Conservation (phyloP, 306 rosid genomes). For the Castanea mollissima region DNA sequence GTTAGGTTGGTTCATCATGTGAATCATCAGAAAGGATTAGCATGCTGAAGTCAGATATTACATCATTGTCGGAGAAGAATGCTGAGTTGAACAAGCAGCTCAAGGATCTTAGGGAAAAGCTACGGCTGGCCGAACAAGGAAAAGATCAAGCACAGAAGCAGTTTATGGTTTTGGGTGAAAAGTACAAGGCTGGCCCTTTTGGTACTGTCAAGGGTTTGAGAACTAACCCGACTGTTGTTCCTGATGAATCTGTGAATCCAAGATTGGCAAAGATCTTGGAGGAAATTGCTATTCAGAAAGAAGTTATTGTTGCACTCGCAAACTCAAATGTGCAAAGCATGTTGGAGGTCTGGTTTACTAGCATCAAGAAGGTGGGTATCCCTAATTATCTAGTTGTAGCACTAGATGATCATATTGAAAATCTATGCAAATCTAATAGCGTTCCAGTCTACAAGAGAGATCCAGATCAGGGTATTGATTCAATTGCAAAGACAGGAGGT, state of each 20-base stretch:
- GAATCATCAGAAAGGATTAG: slow-evolving; percentile 50
- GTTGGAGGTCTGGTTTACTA: slow-evolving; percentile 74
- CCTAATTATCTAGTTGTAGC: slow-evolving; percentile 76
- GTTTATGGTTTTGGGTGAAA: slow-evolving; percentile 54
- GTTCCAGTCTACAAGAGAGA: slow-evolving; percentile 82
- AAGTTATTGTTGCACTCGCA: slow-evolving; percentile 73
- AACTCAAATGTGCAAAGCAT: slow-evolving; percentile 70
- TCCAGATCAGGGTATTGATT: slow-evolving; percentile 67
- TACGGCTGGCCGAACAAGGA: slow-evolving; percentile 65
- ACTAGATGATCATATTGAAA: slow-evolving; percentile 61
- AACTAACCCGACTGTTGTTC: slow-evolving; percentile 68
- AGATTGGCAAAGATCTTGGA: slow-evolving; percentile 70
- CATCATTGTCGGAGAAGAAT: slow-evolving; percentile 47
- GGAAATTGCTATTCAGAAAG: slow-evolving; percentile 63
- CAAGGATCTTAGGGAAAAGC: slow-evolving; percentile 48
- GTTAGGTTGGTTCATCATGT: slow-evolving; percentile 48
- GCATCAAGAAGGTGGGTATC: slow-evolving; percentile 71
- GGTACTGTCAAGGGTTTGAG: slow-evolving; percentile 83
- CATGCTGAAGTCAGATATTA: slow-evolving; percentile 49
- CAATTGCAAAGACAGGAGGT: slow-evolving; percentile 55
- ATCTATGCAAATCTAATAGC: slow-evolving; percentile 62
- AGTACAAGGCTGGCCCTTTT: slow-evolving; percentile 78
- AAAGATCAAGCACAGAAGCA: slow-evolving; percentile 69
- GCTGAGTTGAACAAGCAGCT: slow-evolving; percentile 50
- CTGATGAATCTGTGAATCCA: slow-evolving; percentile 77